Evolutionary conservation across 306 rosid genomes (phyloP), one percentile per base, ranked within the genome.

Genomic region (Spatholobus suberectus): DNA sequence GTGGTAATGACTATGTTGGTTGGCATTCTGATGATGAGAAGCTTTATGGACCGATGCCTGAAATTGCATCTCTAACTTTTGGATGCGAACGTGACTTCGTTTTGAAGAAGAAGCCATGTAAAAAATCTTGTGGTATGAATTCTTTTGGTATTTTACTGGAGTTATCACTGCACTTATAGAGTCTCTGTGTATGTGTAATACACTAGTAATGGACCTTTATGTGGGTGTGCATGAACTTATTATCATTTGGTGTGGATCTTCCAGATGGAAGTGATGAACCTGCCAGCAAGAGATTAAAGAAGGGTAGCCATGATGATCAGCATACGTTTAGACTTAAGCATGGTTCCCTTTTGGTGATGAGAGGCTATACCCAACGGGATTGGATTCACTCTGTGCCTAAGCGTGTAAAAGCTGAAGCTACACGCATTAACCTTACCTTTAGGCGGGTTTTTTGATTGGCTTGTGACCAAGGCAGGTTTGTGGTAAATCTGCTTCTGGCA

Each of bases 21-120:
- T 96, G 99, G 99, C 99, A 96, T 86, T 85, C 99, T 80, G 99
- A 96, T 76, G 97, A 91, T 84, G 99, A 96, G 85, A 93, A 93
- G 81, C 87, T 96, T 44, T 96, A 96, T 82, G 98, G 96, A 26
- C 86, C 88, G 35, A 89, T 86, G 14, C 99, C 97, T 21, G 94
- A 96, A 80, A 96, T 93, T 74, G 99, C 96, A 61, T 93, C 99
- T 10, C 74, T 95, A 21, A 87, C 98, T 38, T 81, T 93, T 20
- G 98, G 99, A 73, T 96, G 98, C 44, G 96, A 96, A 1, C 97
- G 99, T 14, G 98, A 96, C 51, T 96, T 96, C 86, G 61, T 90
- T 72, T 78, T 96, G 92, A 96, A 91, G 87, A 92, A 81, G 88
- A 93, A 83, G 81, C 87, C 90, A 20, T 32, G 77, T 32, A 92